These are phyloP conservation scores for Exophiala alcalophila DNA, from an alignment of 2,329 filamentous ascomycete species.

Conservation along the genomic window DNA sequence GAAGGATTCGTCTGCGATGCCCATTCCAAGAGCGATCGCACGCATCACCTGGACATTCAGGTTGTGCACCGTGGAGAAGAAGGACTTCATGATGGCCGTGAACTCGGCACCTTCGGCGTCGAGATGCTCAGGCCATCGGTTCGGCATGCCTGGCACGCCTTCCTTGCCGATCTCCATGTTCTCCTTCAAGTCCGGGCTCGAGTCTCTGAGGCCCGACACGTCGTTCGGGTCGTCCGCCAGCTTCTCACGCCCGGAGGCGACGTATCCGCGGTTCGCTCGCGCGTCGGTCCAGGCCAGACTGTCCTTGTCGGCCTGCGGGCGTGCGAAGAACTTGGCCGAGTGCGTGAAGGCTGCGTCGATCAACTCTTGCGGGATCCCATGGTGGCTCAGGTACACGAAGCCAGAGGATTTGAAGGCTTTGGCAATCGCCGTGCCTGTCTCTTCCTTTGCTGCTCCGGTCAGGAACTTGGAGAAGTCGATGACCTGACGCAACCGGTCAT, in stretches of 20 bases:
- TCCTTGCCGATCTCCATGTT: slow-evolving; percentile 60
- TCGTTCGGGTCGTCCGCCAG: slow-evolving; percentile 56
- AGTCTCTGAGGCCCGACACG: slow-evolving; percentile 56
- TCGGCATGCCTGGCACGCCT: slow-evolving; percentile 61
- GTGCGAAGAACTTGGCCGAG: slow-evolving; percentile 69
- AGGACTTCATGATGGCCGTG: slow-evolving; percentile 67
- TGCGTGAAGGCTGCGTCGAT: slow-evolving; percentile 62
- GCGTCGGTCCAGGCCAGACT: slow-evolving; percentile 67
- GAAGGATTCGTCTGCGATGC: slow-evolving; percentile 61
- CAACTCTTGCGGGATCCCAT: slow-evolving; percentile 62
- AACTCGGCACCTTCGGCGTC: slow-evolving; percentile 58
- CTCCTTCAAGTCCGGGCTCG: slow-evolving; percentile 54
- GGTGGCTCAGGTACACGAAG: slow-evolving; percentile 83
- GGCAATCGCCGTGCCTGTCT: slow-evolving; percentile 68
- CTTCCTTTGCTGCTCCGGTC: slow-evolving; percentile 58
- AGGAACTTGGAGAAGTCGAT: slow-evolving; percentile 76
- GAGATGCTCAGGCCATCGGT: slow-evolving; percentile 67
- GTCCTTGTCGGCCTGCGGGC: slow-evolving; percentile 61
- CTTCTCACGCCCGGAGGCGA: slow-evolving; percentile 68
- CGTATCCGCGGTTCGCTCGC: slow-evolving; percentile 70
- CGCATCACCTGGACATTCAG: slow-evolving; percentile 77
- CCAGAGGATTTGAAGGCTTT: slow-evolving; percentile 78
- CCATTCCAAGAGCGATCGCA: slow-evolving; percentile 76
- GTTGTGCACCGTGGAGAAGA: slow-evolving; percentile 68
- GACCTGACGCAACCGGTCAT: too few relatives aligned